Base-by-base conservation (phyloP, 805 yeast genomes). In the Saccharomyces kudriavzevii region DNA sequence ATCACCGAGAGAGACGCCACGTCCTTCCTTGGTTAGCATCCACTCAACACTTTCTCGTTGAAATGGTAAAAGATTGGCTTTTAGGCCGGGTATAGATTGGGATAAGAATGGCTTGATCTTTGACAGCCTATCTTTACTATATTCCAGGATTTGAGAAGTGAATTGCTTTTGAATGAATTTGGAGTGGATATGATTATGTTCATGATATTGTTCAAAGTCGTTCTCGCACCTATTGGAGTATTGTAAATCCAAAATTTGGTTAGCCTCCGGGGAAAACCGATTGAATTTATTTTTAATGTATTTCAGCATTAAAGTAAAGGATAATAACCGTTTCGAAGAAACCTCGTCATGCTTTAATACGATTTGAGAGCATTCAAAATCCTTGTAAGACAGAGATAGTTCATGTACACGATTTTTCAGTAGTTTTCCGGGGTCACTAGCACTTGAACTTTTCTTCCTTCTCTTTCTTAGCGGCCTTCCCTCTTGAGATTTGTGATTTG, bases 11-110 rank as follows among this genome's bases (percentile, higher is more conserved):
- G 43, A 35, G 17, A 9, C 6, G 40, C 43, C 43, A 17, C 17
- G 28, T 26, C 49, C 50, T 48, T 68, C 72, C 52, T 65, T 67
- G 6, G 45, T 17, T 14, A 67, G 29, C 69, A 70, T 64, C 72
- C 73, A 70, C 50, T 61, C 62, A 8, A 69, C 62, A 27, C 70
- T 63, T 31, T 61, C 59, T 40, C 55, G 53, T 52, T 70, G 74
- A 47, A 67, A 69, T 1, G 71, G 70, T 50, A 64, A 53, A 14
- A 69, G 54, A 3, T 48, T 50, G 5, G 64, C 56, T n/a, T 62
- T 58, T 20, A 65, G 55, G 24, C 51, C 47, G 1, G 57, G 51
- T 11, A 57, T 48, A 3, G 49, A 45, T 28, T 45, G 24, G 26
- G 47, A 30, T 48, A 56, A 49, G 6, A 54, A 40, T 13, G 50